These are phyloP conservation scores for Suillus fuscotomentosus DNA, from an alignment of 768 basidiomycete genomes.

Conservation along the genomic window DNA sequence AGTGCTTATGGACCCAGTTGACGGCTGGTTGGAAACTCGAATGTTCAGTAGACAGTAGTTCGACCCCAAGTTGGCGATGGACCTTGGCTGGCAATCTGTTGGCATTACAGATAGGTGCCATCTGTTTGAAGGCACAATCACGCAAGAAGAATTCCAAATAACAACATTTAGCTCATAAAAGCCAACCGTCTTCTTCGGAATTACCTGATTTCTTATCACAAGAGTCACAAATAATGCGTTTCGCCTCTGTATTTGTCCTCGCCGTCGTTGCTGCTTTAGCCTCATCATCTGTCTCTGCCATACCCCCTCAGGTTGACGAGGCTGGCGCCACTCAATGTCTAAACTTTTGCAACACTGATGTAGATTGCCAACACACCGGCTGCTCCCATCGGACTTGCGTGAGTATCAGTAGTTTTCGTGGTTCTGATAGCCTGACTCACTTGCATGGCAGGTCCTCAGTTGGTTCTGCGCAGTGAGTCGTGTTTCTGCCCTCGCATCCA, in stretches of 20 bases:
- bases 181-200: neutral
- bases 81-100: neutral
- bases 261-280: neutral
- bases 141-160: neutral
- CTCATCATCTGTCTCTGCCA: neutral
- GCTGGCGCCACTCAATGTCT: neutral
- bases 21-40: neutral
- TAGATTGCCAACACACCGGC: no score
- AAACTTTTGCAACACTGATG: neutral
- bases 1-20: neutral
- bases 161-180: neutral
- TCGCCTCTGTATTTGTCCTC: neutral
- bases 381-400: no score
- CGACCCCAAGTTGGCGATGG: neutral
- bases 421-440: neutral
- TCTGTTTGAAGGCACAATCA: neutral
- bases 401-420: neutral
- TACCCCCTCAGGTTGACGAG: neutral
- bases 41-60: neutral
- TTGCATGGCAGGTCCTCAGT: neutral
- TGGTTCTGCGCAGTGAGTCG: neutral
- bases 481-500: neutral
- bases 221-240: neutral
- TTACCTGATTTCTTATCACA: neutral
- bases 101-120: neutral